Base-by-base conservation (phyloP, 352 stramenopile species). In the Globisporangium parvum region DNA sequence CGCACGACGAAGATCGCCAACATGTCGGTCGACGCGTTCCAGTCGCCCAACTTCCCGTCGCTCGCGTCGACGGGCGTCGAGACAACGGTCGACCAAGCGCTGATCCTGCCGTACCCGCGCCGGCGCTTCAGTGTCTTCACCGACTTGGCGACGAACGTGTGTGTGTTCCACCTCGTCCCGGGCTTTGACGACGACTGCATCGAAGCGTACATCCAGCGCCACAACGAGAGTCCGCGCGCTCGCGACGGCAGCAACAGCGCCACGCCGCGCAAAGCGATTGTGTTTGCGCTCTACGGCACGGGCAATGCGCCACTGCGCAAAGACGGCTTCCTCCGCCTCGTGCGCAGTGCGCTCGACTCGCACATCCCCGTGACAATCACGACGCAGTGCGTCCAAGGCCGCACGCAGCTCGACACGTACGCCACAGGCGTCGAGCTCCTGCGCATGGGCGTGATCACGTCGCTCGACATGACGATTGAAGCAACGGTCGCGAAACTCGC, bases 401-500 rank as follows among this genome's bases (percentile, higher is more conserved):
- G 83, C 47, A 97, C 97, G 21, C 80, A 96, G 60, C 66, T 98
- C 23, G 87, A 95, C 52, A 85, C 93, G 59, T 99, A 98, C 66
- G 92, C 92, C 1, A 96, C 94, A 9, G 96, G 95, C 28, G 66
- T 91, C 21, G 84, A 88, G 26, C 67, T 98, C 55, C 67, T 93
- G 9, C 71, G 86, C 9, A 91, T 93, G 62, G 95, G 96, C 35
- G 96, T 98, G n/a, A 92, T 99, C 53, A 96, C 83, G 39, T 95
- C 86, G 15, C 77, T 88, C 35, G 95, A 98, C 69, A 98, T 98
- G 95, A 98, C 96, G 18, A 88, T 98, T 37, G 96, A 99, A 71
- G 93, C 93, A 47, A 91, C 78, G 47, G 80, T 96, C 23, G 85
- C 87, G 60, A 98, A 99, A 68, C 71, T 98, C 44, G 88, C 82